Base-by-base conservation (phyloP, 148 eudicot species). In the Vaccinium macrocarpon region DNA sequence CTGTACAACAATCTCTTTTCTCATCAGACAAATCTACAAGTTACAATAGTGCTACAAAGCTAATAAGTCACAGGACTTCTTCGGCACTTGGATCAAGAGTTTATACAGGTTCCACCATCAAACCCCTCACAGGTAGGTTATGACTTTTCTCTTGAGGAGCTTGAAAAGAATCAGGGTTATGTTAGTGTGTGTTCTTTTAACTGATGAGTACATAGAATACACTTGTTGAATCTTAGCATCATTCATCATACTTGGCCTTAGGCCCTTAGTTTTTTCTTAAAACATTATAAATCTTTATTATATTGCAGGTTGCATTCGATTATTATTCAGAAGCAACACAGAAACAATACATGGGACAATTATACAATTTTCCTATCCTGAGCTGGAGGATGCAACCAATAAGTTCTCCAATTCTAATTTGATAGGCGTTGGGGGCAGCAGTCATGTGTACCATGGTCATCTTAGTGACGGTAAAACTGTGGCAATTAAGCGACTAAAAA, bases 351-450 rank as follows among this genome's bases (percentile, higher is more conserved):
- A 74, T 38, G 94, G 98, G 81, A 87, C 93, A 71, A 88, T 92
- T 51, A 25, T 88, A 86, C 93, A 84, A 6, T 96, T 94, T 90
- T 89, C 97, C 51, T 96, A 91, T 82, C 86, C 88, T 56, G 99
- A 94, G 80, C 84, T 96, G 92, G 98, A 94, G 87, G 90, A 82
- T 71, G 99, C 96, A 59, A 95, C 99, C 82, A 88, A 92, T 66
- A 94, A 86, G 81, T 96, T 96, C 86, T 91, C 93, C n/a, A 84
- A 90, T 83, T 83, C 90, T 66, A 94, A 96, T 90, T 81, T 96
- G 84, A 92, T 96, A 76, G 99, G 98, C 79, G 86, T 90, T 64
- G 99, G 99, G 84, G 97, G 93, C 55, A 93, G 98, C 93, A 96
- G 99, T 89, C 93, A 91, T 61, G 96, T 96, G 38, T 96, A 94